A percentile compares a stretch with the other conserved stretches of the same genome.
These are phyloP conservation scores for Leccinum pallidistipes DNA, from an alignment of 1,284 basidiomycete species.

Conservation along the genomic window DNA sequence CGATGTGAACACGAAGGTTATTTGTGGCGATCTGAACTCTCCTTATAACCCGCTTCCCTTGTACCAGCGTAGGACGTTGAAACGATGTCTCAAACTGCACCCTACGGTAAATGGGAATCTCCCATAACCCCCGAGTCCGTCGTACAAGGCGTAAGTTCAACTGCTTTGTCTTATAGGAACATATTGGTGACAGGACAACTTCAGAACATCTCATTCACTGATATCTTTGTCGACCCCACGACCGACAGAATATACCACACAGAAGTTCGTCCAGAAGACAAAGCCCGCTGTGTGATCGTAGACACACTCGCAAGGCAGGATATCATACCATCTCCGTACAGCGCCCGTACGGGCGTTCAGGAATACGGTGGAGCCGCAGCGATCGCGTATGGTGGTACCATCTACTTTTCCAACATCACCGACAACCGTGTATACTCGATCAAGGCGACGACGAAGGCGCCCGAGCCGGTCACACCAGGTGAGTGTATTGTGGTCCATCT, in stretches of 20 bases:
- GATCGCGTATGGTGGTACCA: conserved; percentile 28
- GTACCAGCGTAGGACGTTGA: neutral
- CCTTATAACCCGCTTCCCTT: neutral
- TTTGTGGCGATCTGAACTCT: neutral
- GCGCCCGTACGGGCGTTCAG: conserved; percentile 39
- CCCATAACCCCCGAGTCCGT: conserved; percentile 56
- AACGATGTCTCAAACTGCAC: conserved; percentile 37
- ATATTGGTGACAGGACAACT: neutral
- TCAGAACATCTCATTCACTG: conserved; percentile 30
- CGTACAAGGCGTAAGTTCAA: conserved; percentile 45
- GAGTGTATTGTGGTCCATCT: neutral
- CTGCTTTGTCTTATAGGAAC: neutral
- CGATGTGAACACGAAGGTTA: neutral
- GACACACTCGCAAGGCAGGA: conserved; percentile 29
- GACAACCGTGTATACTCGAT: conserved; percentile 30
- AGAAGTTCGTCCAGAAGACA: conserved; percentile 43
- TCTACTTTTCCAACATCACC: conserved; percentile 38
- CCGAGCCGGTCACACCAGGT: conserved; percentile 32
- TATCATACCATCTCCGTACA: conserved; percentile 35
- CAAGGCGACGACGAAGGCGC: conserved; percentile 4
- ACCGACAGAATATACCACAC: conserved; percentile 37
- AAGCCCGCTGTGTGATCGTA: conserved; percentile 31
- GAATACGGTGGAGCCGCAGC: conserved; percentile 44
- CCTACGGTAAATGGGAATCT: conserved; percentile 63
- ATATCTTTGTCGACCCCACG: conserved; percentile 38